phyloP scores from a whole-genome alignment of 129 eudicot species.

The Artemisia annua region DNA sequence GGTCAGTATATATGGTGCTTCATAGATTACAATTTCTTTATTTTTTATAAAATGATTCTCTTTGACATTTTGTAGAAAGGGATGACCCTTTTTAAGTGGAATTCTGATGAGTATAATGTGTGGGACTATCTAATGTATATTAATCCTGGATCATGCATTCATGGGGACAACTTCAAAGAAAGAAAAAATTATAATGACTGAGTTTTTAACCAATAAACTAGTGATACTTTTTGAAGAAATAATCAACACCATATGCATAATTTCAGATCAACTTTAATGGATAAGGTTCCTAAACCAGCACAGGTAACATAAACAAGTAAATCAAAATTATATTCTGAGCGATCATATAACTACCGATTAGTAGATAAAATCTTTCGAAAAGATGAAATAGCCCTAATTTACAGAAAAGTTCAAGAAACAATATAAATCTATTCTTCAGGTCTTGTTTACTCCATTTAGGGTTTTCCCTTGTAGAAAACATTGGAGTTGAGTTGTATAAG shows the following conservation, averaged over 20 bases:
- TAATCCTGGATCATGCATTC: background rate
- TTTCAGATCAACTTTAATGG: background rate
- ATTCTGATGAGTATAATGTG: slow-evolving; percentile 4
- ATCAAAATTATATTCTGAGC: too few relatives aligned
- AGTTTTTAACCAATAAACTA: background rate
- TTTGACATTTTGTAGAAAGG: slow-evolving; percentile 23
- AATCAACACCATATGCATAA: background rate
- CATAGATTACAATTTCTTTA: slow-evolving; percentile 13
- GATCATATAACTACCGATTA: too few relatives aligned
- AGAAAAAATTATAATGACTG: background rate
- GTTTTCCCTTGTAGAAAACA: too few relatives aligned
- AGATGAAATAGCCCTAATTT: too few relatives aligned
- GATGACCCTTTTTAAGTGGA: slow-evolving; percentile 22
- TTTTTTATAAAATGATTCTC: background rate
- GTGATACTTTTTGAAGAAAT: background rate
- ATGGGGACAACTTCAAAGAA: background rate
- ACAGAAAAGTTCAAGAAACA: too few relatives aligned
- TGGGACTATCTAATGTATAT: background rate
- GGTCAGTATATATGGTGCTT: slow-evolving; percentile 9
- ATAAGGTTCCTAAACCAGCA: too few relatives aligned
- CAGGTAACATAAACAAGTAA: too few relatives aligned
- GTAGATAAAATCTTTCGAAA: too few relatives aligned
- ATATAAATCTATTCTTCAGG: too few relatives aligned
- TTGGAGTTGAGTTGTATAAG: too few relatives aligned
- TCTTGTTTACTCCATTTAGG: too few relatives aligned